Evolutionary conservation across 805 yeast species (phyloP), one percentile per base, ranked within the genome.

Genomic region (Sugiyamaella smithiae): DNA sequence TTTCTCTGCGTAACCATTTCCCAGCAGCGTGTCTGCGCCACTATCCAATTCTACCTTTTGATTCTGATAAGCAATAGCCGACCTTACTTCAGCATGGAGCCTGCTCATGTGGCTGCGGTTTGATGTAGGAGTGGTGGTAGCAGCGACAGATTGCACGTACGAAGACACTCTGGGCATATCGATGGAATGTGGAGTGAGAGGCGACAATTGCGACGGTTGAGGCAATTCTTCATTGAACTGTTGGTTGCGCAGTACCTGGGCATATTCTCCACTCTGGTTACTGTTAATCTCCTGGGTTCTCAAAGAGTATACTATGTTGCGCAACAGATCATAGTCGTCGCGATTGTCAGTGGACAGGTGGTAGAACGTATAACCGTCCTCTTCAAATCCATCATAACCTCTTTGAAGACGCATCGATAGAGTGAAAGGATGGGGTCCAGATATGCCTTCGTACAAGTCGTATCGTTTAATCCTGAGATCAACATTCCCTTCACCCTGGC

Each of bases 221-320:
- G 38, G 38, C 5, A 35, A 20, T 7, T 35, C 38, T 19, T 35
- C 38, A 19, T 35, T 35, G 7, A 19, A 14, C 7, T 35, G 22
- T 5, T 35, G 38, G 22, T 35, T 14, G 38, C 22, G 38, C 22
- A 35, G 38, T 3, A 35, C 38, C 16, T 35, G 16, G 5, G 38
- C 19, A 12, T 35, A 35, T 35, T 35, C 22, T 5, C 22, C 16
- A 11, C 20, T n/a, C 22, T 4, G 3, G 8, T 35, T 35, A 19
- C 38, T 35, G 38, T 35, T 35, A 20, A 35, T 35, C 16, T 35
- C 38, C 16, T 35, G 38, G 22, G 20, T 42, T 24, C 67, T 55
- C 12, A 63, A 53, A 5, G 68, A 59, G 50, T 41, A 63, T 14
- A 61, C 45, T 26, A 61, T 61, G 43, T 63, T 64, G 25, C 65